Evolutionary conservation across 805 yeast species (phyloP).

Genomic region (Wickerhamiella kurtzmanii): DNA sequence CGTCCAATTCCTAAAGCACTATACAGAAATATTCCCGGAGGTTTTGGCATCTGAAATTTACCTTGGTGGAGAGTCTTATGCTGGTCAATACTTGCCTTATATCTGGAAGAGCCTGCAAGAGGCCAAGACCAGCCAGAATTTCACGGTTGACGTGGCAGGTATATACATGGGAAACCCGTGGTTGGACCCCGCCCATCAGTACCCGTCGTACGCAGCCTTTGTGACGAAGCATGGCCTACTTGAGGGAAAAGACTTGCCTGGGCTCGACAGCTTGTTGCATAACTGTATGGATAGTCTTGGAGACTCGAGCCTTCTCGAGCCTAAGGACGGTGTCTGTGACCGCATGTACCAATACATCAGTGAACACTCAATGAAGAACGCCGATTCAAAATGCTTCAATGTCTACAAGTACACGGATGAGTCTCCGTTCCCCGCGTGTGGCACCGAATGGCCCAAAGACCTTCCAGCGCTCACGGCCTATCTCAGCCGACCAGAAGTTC

Average conservation of each 20-base stretch:
- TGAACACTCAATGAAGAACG: slow-evolving; percentile 21
- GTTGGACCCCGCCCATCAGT: slow-evolving; percentile 80
- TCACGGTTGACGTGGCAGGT: slow-evolving; percentile 31
- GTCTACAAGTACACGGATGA: slow-evolving; percentile 64
- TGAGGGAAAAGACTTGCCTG: slow-evolving; percentile 17
- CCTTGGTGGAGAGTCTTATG: slow-evolving; percentile 90
- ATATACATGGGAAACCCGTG: slow-evolving; percentile 85
- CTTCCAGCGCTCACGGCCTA: slow-evolving; percentile 38
- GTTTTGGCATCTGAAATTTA: slow-evolving; percentile 49
- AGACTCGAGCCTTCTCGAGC: slow-evolving; percentile 10
- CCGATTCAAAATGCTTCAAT: slow-evolving; percentile 41
- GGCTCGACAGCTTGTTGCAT: slow-evolving; percentile 18
- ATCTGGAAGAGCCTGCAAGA: slow-evolving; percentile 49
- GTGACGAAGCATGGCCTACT: slow-evolving; percentile 47
- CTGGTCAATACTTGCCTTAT: slow-evolving; percentile 93
- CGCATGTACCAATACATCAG: slow-evolving; percentile 23
- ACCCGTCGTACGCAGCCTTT: slow-evolving; percentile 66
- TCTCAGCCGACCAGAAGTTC: slow-evolving; percentile 34
- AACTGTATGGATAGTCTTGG: slow-evolving; percentile 22
- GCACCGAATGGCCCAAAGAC: slow-evolving; percentile 80
- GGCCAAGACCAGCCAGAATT: neutral
- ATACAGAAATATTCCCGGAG: slow-evolving; percentile 60
- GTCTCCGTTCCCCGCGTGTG: slow-evolving; percentile 77
- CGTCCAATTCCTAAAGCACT: slow-evolving; percentile 49
- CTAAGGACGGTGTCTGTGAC: slow-evolving; percentile 26